Conservation (phyloP, 352 stramenopile species). For the Globisporangium iwayamae region DNA sequence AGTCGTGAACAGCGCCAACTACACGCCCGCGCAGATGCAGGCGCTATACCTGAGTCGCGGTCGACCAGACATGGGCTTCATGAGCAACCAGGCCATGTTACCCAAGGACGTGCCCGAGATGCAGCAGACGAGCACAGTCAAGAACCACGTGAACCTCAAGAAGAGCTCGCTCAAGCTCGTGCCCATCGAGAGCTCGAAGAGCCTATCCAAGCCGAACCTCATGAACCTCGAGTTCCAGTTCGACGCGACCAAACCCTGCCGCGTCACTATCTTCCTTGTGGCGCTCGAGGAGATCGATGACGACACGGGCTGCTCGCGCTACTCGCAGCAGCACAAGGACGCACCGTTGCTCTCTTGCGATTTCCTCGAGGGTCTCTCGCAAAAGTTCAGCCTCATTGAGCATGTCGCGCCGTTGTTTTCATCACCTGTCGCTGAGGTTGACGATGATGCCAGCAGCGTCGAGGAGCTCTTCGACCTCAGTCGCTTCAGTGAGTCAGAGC, state of each 20-base stretch:
- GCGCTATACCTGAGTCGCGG: conserved; percentile 77
- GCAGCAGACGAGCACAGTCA: conserved; percentile 79
- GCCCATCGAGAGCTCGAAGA: conserved; percentile 13
- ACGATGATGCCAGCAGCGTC: conserved; percentile 13
- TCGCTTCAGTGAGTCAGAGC: conserved; percentile 30
- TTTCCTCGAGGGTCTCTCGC: conserved; percentile 46
- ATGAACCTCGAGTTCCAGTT: conserved; percentile 68
- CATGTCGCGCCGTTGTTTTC: conserved; percentile 11
- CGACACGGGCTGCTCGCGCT: conserved; percentile 59
- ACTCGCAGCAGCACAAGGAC: conserved; percentile 44
- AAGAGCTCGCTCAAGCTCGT: conserved; percentile 68
- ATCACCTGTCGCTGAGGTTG: not conserved
- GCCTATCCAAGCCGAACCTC: conserved; percentile 17
- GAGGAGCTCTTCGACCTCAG: conserved; percentile 42
- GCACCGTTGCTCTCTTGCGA: conserved; percentile 30
- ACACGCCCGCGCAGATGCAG: conserved; percentile 81
- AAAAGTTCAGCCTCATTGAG: conserved; percentile 43
- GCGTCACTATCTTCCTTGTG: conserved; percentile 60
- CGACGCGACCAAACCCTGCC: conserved; percentile 72
- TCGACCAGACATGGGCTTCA: conserved; percentile 81
- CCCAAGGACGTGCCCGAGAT: conserved; percentile 67
- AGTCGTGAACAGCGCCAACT: conserved; percentile 41
- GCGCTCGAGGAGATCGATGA: conserved; percentile 64
- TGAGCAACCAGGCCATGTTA: conserved; percentile 59
- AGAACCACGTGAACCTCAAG: conserved; percentile 85